Evolutionary conservation across 257 asterid genomes (phyloP).

Genomic region (Solanum microdontum): DNA sequence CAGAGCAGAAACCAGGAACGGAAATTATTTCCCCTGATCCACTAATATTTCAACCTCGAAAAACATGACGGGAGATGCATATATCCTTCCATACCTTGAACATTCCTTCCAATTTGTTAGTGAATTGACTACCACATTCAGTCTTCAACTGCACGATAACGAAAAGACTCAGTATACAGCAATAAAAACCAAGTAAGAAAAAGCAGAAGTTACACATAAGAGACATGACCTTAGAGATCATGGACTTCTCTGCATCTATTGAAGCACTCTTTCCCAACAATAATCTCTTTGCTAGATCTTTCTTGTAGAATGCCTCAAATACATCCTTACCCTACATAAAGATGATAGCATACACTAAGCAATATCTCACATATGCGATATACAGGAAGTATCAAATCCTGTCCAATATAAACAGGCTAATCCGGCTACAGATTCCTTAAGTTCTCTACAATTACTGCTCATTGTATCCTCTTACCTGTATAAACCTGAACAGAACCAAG

Average conservation of each 20-base stretch:
- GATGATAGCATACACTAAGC: neutral
- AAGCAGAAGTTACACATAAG: neutral
- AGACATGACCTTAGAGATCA: conserved; percentile 30
- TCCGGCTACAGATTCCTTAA: neutral
- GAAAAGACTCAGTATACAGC: neutral
- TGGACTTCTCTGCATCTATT: conserved; percentile 94
- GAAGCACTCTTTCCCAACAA: conserved; percentile 92
- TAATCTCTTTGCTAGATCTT: conserved; percentile 77
- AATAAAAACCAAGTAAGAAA: neutral
- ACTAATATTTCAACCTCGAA: neutral
- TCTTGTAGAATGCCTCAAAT: conserved; percentile 44
- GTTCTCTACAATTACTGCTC: neutral
- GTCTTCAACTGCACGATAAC: conserved; percentile 67
- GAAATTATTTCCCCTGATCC: neutral
- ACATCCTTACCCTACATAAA: conserved; percentile 37
- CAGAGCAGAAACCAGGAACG: neutral
- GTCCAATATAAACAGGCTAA: neutral
- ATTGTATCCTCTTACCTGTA: conserved; percentile 47
- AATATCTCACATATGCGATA: neutral
- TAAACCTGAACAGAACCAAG: conserved; percentile 87
- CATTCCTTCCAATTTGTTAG: conserved; percentile 98
- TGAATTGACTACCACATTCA: conserved; percentile 97
- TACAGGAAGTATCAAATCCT: neutral
- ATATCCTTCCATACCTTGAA: conserved; percentile 51
- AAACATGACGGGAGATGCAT: neutral